phyloP scores from a whole-genome alignment of 2,329 filamentous ascomycete genomes.

The Elsinoe australis region DNA sequence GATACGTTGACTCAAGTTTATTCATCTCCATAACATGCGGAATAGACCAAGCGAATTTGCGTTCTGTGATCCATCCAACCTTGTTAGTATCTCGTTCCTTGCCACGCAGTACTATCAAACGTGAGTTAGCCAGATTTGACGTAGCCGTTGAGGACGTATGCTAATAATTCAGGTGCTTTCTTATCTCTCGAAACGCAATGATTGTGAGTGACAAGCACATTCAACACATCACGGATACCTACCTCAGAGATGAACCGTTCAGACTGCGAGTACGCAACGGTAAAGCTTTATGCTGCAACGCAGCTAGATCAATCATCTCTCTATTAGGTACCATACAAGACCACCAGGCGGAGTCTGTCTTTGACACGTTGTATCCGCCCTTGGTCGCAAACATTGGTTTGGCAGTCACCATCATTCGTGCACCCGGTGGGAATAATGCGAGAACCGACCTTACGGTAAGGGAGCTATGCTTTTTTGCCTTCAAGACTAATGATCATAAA shows the following conservation, averaged over 20 bases:
- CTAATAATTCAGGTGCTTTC: too few species aligned
- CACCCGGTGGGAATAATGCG: background rate
- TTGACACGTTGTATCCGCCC: background rate
- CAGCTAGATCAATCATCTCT: background rate
- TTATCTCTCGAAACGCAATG: background rate
- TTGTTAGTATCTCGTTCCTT: too few species aligned
- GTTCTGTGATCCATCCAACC: too few species aligned
- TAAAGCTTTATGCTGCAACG: background rate
- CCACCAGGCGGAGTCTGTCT: background rate
- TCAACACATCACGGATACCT: background rate
- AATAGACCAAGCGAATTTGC: too few species aligned
- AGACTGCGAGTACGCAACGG: background rate
- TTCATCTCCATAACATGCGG: too few species aligned
- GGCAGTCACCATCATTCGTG: background rate
- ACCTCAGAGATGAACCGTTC: background rate
- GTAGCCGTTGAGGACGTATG: too few species aligned
- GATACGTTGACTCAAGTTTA: too few species aligned
- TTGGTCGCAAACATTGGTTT: background rate
- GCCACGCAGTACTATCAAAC: too few species aligned
- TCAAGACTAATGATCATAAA: background rate
- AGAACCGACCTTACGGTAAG: background rate
- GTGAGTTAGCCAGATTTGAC: too few species aligned
- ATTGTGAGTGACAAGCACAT: background rate
- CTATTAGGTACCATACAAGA: background rate
- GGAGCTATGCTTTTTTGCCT: background rate